Evolutionary conservation across 768 basidiomycete species (phyloP).

Genomic region (Daedalea quercina): DNA sequence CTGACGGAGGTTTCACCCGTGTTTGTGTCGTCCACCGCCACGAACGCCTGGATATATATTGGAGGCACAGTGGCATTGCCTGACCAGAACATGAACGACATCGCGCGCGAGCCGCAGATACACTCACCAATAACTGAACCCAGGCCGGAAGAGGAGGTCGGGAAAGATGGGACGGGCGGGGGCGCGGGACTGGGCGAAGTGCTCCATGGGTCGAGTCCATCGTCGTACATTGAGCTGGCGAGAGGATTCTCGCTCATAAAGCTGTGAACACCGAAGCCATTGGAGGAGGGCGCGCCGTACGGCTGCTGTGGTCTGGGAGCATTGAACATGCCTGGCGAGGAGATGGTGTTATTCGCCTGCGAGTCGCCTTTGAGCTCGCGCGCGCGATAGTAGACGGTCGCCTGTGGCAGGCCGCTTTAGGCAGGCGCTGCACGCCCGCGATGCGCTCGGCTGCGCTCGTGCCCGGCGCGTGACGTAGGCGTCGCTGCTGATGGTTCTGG

Average conservation of each 20-base stretch:
- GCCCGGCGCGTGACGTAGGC: conserved; percentile 2
- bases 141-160: conserved; percentile 45
- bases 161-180: conserved; percentile 46
- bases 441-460: not conserved
- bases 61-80: conserved; percentile 77
- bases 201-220: conserved; percentile 77
- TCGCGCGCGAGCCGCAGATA: not conserved
- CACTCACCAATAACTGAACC: conserved; percentile 62
- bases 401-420: not conserved
- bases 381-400: not conserved
- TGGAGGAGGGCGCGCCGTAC: conserved; percentile 49
- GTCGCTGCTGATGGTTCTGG: conserved; percentile 1
- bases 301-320: conserved; percentile 69
- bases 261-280: conserved; percentile 55
- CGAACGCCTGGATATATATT: conserved; percentile 69
- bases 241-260: conserved; percentile 77
- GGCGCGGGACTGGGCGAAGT: conserved; percentile 65
- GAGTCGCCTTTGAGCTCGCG: not conserved
- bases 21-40: conserved; percentile 61
- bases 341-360: too few relatives aligned
- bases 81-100: conserved; percentile 20
- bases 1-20: conserved; percentile 79
- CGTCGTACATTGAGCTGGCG: conserved; percentile 60
- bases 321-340: conserved; percentile 94
- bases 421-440: too few relatives aligned